A percentile compares a stretch with the other conserved stretches of the same genome.
phyloP scores from a whole-genome alignment of 2,329 filamentous ascomycete species.

The Capronia coronata region DNA sequence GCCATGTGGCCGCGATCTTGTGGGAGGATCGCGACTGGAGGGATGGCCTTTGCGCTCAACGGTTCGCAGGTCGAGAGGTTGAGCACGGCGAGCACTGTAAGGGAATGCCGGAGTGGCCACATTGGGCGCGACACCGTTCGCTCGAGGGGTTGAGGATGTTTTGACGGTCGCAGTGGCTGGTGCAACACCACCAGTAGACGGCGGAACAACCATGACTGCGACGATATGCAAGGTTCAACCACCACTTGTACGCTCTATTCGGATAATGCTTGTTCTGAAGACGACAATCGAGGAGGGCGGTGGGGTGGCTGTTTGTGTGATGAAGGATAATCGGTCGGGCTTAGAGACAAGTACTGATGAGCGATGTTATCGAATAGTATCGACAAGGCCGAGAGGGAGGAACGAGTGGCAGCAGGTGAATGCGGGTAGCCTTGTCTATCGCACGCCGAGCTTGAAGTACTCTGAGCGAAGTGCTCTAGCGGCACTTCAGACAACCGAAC shows the following conservation, averaged over 20 bases:
- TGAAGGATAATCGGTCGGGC: background rate
- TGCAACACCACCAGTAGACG: constrained; percentile 35
- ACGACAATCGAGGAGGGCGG: background rate
- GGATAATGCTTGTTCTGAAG: background rate
- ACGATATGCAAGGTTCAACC: constrained; percentile 6
- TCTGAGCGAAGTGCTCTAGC: constrained; percentile 19
- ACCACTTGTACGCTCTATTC: background rate
- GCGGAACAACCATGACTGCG: constrained; percentile 42
- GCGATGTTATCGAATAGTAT: constrained; percentile 1
- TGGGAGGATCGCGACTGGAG: constrained; percentile 66
- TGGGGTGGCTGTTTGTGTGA: background rate
- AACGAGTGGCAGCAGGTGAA: constrained; percentile 12
- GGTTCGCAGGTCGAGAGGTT: constrained; percentile 73
- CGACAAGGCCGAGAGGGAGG: constrained; percentile 9
- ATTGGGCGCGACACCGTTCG: constrained; percentile 39
- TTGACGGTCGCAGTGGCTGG: constrained; percentile 21
- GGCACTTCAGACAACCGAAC: constrained; percentile 13
- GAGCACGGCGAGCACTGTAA: constrained; percentile 58
- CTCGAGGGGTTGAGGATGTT: constrained; percentile 32
- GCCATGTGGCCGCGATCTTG: constrained; percentile 72
- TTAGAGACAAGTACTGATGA: background rate
- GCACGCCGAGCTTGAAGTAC: constrained; percentile 8
- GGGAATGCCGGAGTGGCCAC: constrained; percentile 48
- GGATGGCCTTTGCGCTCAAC: constrained; percentile 87
- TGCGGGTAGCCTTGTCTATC: constrained; percentile 20